Conservation (phyloP, 2,329 filamentous ascomycete species). For the Ampelomyces quisqualis region DNA sequence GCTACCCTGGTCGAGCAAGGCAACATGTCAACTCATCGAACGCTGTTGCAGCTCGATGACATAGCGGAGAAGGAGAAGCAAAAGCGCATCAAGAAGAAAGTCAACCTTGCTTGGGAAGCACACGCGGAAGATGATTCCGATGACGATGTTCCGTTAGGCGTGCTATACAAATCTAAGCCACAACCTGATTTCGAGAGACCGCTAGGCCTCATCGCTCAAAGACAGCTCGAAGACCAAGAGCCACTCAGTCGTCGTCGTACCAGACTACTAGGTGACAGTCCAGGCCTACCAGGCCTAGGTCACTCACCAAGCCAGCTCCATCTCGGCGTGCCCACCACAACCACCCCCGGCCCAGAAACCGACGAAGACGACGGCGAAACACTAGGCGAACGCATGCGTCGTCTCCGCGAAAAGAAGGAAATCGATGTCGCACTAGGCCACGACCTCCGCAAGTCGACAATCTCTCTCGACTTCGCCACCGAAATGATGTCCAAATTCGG, state of each 20-base stretch:
- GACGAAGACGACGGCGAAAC: conserved; percentile 60
- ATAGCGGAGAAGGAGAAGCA: conserved; percentile 82
- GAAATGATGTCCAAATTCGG: conserved; percentile 61
- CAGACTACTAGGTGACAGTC: conserved; percentile 64
- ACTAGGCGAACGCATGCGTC: conserved; percentile 63
- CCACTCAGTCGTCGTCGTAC: conserved; percentile 76
- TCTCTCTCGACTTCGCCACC: conserved; percentile 66
- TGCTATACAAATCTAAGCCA: conserved; percentile 63
- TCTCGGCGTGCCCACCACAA: conserved; percentile 30
- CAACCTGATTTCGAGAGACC: conserved; percentile 59
- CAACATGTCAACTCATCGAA: conserved; percentile 68
- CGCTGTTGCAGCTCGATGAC: conserved; percentile 84
- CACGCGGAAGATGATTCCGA: conserved; percentile 53
- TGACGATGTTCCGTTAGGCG: conserved; percentile 84
- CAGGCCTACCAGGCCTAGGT: conserved; percentile 43
- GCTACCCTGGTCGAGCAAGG: conserved; percentile 67
- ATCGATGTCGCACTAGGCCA: conserved; percentile 46
- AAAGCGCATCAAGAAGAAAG: conserved; percentile 69
- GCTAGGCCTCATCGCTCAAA: conserved; percentile 73
- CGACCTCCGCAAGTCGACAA: conserved; percentile 51
- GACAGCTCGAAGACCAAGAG: conserved; percentile 89
- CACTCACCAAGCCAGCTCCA: conserved; percentile 29
- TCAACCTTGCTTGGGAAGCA: conserved; percentile 91
- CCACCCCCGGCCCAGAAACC: conserved; percentile 30
- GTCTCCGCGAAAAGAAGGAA: conserved; percentile 62